Evolutionary conservation across 257 asterid genomes (phyloP).

Genomic region (Parsonsia alboflavescens): DNA sequence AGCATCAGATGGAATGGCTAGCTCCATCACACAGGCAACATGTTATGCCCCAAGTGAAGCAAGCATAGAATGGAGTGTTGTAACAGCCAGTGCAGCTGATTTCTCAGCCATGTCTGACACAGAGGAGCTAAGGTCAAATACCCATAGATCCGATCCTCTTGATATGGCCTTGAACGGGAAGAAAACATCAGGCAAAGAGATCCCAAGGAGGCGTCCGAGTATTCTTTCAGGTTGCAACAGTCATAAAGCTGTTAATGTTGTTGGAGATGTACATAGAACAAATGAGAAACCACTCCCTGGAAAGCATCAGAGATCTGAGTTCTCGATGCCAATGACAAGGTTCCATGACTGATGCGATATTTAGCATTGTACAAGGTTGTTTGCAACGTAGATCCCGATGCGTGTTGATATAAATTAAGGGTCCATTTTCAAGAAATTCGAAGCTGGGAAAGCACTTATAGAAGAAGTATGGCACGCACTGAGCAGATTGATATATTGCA

Average conservation of each 20-base stretch:
- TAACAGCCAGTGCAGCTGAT: slow-evolving; percentile 76
- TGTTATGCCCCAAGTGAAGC: slow-evolving; percentile 88
- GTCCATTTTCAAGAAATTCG: no score
- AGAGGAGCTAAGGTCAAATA: slow-evolving; percentile 27
- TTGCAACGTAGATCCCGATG: no score
- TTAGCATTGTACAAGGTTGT: background rate
- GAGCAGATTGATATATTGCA: background rate
- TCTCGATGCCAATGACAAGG: slow-evolving; percentile 35
- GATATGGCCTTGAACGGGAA: slow-evolving; percentile 19
- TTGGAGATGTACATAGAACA: slow-evolving; percentile 43
- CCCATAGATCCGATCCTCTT: slow-evolving; percentile 15
- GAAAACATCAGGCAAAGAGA: slow-evolving; percentile 22
- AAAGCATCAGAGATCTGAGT: slow-evolving; percentile 23
- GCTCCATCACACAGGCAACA: slow-evolving; percentile 24
- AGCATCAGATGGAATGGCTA: slow-evolving; percentile 39
- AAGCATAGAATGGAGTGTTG: slow-evolving; percentile 83
- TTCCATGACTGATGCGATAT: slow-evolving; percentile 24
- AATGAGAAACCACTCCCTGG: slow-evolving; percentile 25
- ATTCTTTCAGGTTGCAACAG: slow-evolving; percentile 63
- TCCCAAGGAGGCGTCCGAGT: slow-evolving; percentile 38
- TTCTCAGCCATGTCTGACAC: slow-evolving; percentile 53
- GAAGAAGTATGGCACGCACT: background rate
- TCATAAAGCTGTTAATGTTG: slow-evolving; percentile 63
- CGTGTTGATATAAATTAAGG: no score
- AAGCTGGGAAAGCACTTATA: background rate